phyloP scores from a whole-genome alignment of 1,284 basidiomycete genomes.

The Apiotrichum laibachii region DNA sequence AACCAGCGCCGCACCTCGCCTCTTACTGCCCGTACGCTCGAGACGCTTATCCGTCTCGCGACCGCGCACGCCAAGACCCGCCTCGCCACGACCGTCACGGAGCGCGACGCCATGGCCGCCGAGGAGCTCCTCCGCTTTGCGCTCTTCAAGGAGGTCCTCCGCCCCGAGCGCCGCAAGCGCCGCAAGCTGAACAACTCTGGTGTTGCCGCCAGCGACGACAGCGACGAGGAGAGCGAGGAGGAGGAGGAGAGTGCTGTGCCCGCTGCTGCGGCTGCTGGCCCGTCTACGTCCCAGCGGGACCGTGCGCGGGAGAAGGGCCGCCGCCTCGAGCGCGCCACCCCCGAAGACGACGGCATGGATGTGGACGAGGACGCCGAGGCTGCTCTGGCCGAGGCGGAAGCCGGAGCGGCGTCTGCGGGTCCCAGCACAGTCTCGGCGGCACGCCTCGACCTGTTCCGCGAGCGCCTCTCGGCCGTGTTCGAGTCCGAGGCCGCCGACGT shows the following conservation, averaged over 20 bases:
- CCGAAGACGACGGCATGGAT: conserved; percentile 15
- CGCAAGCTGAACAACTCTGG: conserved; percentile 70
- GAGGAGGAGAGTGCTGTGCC: conserved; percentile 12
- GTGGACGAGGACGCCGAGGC: conserved; percentile 27
- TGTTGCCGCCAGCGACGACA: conserved; percentile 56
- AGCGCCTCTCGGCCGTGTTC: conserved; percentile 68
- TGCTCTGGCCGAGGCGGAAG: conserved; percentile 26
- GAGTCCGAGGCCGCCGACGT: conserved; percentile 63
- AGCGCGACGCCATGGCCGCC: conserved; percentile 82
- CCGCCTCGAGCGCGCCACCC: conserved; percentile 49
- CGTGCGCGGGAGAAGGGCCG: conserved; percentile 54
- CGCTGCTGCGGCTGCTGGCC: conserved; percentile 9
- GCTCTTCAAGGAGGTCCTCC: conserved; percentile 94
- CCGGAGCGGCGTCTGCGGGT: conserved; percentile 20
- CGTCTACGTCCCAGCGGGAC: conserved; percentile 33
- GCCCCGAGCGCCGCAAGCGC: conserved; percentile 67
- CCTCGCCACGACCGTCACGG: conserved; percentile 78
- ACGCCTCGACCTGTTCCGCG: conserved; percentile 71
- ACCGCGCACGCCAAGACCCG: conserved; percentile 97
- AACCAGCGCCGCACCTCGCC: conserved; percentile 95
- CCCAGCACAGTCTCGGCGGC: background rate
- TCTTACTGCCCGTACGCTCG: conserved; percentile 95
- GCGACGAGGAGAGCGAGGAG: conserved; percentile 55
- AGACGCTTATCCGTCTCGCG: conserved; percentile 95
- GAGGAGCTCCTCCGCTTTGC: conserved; percentile 96